Base-by-base conservation (phyloP, 2,329 filamentous ascomycete species). In the Venturia aucupariae region DNA sequence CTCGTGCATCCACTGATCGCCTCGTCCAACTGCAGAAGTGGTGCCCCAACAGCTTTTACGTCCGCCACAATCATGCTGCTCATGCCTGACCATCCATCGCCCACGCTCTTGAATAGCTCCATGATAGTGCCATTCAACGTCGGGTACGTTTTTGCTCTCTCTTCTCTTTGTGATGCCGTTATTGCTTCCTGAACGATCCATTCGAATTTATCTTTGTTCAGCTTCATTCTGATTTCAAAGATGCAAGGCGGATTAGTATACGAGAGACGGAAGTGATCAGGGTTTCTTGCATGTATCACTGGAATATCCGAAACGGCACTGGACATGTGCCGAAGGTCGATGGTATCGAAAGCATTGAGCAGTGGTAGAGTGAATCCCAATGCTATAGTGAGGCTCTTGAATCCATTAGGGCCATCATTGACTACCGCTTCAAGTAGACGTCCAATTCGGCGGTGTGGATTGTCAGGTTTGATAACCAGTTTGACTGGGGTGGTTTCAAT, bases 361-460 rank as follows among this genome's bases (percentile, higher is more conserved):
- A 90, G 75, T 0, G 87, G 85, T 4, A 91, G 79, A 7, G 89
- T 74, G 79, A 82, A 69, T 69, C 81, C 69, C 13, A 90, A 78
- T 0, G 84, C 82, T 2, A 87, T 78, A 27, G 87, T 71, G 81
- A 84, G 74, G 71, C 79, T 71, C 74, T 81, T 71, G 78, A 90
- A 69, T 72, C 81, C 70, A n/a, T 67, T 70, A 27, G 66, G 61
- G 41, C 41, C 41, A 39, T n/a, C 46, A 70, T 88, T 88, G 66
- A 86, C 81, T 8, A 86, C 76, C 3, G 76, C 78, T 63, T 80
- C 81, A 66, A 91, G 78, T 55, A 83, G 77, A 67, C 86, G 84
- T 24, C 81, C 75, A 15, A 89, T 80, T 22, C 86, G 82, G 55
- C 87, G 76, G 70, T 92, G 89, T 2, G 89, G 89, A 69, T 89